These are phyloP conservation scores for Alternaria metachromatica DNA, from an alignment of 2,329 filamentous ascomycete species.

Conservation along the genomic window DNA sequence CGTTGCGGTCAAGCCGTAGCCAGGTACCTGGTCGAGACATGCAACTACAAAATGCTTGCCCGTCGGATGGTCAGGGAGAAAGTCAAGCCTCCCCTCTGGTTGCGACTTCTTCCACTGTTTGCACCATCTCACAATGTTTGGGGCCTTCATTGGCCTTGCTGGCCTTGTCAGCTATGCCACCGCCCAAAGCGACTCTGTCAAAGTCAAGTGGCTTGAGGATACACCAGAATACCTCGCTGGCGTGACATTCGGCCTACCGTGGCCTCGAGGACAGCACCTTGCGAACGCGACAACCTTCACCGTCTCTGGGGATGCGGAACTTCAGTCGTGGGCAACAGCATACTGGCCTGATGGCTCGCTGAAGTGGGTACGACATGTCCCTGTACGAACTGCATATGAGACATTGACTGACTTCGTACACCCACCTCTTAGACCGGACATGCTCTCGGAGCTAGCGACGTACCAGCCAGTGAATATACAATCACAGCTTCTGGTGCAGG, in stretches of 20 bases:
- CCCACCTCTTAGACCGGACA: too few species aligned
- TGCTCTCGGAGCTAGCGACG: slow-evolving; percentile 56
- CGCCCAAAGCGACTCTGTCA: slow-evolving; percentile 29
- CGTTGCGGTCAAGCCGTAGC: slow-evolving; percentile 6
- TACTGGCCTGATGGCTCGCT: slow-evolving; percentile 67
- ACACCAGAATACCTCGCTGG: slow-evolving; percentile 38
- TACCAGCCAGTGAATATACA: slow-evolving; percentile 53
- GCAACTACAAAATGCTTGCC: slow-evolving; percentile 18
- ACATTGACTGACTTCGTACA: too few species aligned
- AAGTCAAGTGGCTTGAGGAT: slow-evolving; percentile 42
- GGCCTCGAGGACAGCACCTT: slow-evolving; percentile 47
- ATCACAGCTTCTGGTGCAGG: slow-evolving; percentile 44
- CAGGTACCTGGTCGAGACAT: slow-evolving; percentile 1
- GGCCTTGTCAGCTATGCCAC: slow-evolving; percentile 20
- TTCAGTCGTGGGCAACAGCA: slow-evolving; percentile 65
- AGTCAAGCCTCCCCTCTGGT: neutral
- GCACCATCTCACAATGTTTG: slow-evolving; percentile 18
- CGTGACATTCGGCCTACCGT: slow-evolving; percentile 51
- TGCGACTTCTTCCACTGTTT: slow-evolving; percentile 9
- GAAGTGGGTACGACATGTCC: too few species aligned
- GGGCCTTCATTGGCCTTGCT: slow-evolving; percentile 20
- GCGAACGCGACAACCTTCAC: slow-evolving; percentile 46
- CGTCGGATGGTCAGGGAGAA: neutral
- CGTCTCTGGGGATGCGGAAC: slow-evolving; percentile 33
- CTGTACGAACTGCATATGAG: too few species aligned